A percentile compares a stretch with the other conserved stretches of the same genome.
phyloP scores from a whole-genome alignment of 1,139 yeast genomes.

The Keqinozyma sinolaborantium region DNA sequence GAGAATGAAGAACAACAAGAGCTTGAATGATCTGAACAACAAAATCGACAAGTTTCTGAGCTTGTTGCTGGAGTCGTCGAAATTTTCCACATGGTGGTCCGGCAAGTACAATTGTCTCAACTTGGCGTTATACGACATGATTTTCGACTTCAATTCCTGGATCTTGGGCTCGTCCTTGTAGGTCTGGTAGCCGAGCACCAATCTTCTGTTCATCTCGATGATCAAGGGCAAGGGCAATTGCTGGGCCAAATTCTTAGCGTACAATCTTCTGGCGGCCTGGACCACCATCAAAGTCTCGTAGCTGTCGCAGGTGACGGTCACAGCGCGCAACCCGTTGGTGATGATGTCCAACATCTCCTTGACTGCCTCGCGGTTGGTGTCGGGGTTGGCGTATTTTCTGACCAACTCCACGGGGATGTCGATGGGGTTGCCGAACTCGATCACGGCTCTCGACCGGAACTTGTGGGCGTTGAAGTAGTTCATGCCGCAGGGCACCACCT shows the following conservation, averaged over 20 bases:
- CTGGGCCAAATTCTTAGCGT: conserved; percentile 68
- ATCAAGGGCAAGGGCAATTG: conserved; percentile 76
- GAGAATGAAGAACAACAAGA: conserved; percentile 51
- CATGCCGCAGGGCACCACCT: conserved; percentile 44
- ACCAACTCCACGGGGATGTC: conserved; percentile 30
- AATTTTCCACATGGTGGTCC: conserved; percentile 84
- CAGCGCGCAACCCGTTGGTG: conserved; percentile 77
- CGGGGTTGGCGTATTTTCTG: conserved; percentile 28
- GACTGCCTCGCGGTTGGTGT: conserved; percentile 72
- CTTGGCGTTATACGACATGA: conserved; percentile 64
- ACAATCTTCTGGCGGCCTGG: conserved; percentile 90
- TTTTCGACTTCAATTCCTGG: conserved; percentile 53
- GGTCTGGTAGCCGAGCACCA: conserved; percentile 74
- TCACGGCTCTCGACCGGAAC: conserved; percentile 45
- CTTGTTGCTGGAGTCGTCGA: conserved; percentile 42
- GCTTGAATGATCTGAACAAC: conserved; percentile 49
- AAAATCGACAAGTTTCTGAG: conserved; percentile 45
- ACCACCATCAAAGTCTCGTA: conserved; percentile 90
- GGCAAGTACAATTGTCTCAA: conserved; percentile 71
- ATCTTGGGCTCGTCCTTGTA: conserved; percentile 72
- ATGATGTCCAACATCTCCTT: conserved; percentile 67
- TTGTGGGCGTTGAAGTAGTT: conserved; percentile 46
- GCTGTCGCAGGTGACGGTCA: conserved; percentile 89
- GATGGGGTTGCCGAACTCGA: conserved; percentile 45
- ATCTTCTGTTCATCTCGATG: conserved; percentile 85